These are phyloP conservation scores for Dovyalis caffra DNA, from an alignment of 345 rosid genomes.

Conservation along the genomic window DNA sequence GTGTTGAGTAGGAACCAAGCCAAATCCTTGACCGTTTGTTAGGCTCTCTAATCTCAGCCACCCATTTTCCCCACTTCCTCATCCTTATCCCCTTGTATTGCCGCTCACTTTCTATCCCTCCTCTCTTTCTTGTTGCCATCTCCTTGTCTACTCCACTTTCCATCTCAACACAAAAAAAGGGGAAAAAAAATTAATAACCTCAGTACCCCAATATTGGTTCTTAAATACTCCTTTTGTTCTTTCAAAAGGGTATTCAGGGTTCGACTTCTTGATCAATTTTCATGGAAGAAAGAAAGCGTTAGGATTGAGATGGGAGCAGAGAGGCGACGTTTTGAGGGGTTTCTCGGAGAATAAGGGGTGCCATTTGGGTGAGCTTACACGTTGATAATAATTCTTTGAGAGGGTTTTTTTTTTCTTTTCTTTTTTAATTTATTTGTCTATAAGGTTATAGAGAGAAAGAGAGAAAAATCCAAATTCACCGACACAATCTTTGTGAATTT, in stretches of 20 bases:
- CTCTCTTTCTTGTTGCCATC: constrained; percentile 34
- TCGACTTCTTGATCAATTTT: not conserved
- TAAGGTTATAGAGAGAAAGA: not conserved
- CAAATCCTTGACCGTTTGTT: constrained; percentile 92
- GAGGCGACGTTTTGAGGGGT: not conserved
- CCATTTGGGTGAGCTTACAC: not conserved
- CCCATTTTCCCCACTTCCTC: constrained; percentile 99
- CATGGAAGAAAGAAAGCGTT: not conserved
- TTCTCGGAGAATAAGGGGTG: not conserved
- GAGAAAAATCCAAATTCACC: not conserved
- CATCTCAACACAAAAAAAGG: not conserved
- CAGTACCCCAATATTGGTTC: not conserved
- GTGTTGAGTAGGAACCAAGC: constrained; percentile 95
- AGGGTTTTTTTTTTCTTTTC: not conserved
- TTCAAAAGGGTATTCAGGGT: not conserved
- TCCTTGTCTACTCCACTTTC: constrained; percentile 18
- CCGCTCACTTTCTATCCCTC: constrained; percentile 37
- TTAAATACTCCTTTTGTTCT: no score
- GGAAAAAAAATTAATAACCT: not conserved
- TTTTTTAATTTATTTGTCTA: not conserved
- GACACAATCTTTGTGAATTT: not conserved
- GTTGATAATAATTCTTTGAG: not conserved
- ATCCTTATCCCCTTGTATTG: constrained; percentile 95
- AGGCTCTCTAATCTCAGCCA: constrained; percentile 97
- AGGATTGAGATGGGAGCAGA: not conserved